Percentiles rank a stretch among this genome's conserved stretches.
These are phyloP conservation scores for Fusarium continuum DNA, from an alignment of 2,329 filamentous ascomycete genomes.

Conservation along the genomic window DNA sequence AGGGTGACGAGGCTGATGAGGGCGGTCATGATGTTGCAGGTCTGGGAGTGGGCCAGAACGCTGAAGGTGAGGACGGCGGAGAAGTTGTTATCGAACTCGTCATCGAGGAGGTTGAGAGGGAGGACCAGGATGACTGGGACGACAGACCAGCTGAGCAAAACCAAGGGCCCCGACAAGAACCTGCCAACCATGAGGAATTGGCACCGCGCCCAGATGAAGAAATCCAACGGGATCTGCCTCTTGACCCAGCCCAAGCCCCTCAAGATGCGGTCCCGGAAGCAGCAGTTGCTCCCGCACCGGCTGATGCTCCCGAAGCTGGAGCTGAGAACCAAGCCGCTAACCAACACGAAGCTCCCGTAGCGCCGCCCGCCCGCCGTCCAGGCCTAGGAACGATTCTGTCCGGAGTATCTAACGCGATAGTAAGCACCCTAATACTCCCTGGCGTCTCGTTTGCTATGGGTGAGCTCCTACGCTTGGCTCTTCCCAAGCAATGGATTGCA, in stretches of 20 bases:
- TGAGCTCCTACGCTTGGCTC: slow-evolving; percentile 71
- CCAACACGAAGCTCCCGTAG: slow-evolving; percentile 48
- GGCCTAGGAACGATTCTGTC: slow-evolving; percentile 52
- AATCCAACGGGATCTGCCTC: not conserved
- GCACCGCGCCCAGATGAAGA: not conserved
- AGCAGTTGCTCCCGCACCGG: not conserved
- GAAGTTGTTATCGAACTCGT: slow-evolving; percentile 49
- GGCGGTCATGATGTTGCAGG: slow-evolving; percentile 32
- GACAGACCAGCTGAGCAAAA: slow-evolving; percentile 36
- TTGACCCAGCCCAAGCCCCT: not conserved
- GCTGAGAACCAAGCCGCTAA: slow-evolving; percentile 14
- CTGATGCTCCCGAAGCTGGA: not conserved
- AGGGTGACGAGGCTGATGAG: slow-evolving; percentile 47
- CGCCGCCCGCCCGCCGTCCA: slow-evolving; percentile 48
- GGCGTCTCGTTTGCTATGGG: slow-evolving; percentile 82
- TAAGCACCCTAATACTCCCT: slow-evolving; percentile 76
- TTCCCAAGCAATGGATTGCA: slow-evolving; percentile 75
- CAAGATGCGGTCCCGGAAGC: not conserved
- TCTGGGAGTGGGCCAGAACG: slow-evolving; percentile 28
- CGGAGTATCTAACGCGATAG: slow-evolving; percentile 59
- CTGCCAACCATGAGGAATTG: slow-evolving; percentile 4
- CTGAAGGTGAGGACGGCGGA: slow-evolving; percentile 38
- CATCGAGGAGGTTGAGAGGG: slow-evolving; percentile 50
- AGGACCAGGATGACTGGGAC: slow-evolving; percentile 52
- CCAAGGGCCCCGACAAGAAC: slow-evolving; percentile 9